Percentiles rank a stretch among this genome's conserved stretches.
Evolutionary conservation across 192 early-diverging fungal species (phyloP).

Genomic region (Coemansia guatemalensis): DNA sequence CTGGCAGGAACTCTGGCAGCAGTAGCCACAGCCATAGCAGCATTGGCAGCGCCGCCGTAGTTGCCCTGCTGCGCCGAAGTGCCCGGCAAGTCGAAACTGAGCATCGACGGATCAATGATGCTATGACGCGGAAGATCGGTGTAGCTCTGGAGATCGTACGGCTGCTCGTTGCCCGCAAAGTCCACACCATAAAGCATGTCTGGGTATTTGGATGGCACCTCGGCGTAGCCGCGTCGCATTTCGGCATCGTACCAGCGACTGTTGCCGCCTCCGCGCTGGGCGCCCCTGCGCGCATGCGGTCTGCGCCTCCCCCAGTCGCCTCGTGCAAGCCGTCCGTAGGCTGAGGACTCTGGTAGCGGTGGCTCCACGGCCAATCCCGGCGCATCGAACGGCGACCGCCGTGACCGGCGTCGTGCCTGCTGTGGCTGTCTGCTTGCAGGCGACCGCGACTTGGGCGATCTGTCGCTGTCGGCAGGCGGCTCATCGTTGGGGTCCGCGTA

Average conservation of each 20-base stretch:
- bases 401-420: not conserved
- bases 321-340: too few species aligned
- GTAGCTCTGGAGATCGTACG: slow-evolving; percentile 35
- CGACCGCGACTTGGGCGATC: not conserved
- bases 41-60: slow-evolving; percentile 10
- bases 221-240: slow-evolving; percentile 17
- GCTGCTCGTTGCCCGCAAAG: slow-evolving; percentile 15
- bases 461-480: slow-evolving; percentile 1
- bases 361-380: too few species aligned
- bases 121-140: slow-evolving; percentile 49
- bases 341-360: too few species aligned
- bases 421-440: not conserved
- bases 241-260: slow-evolving; percentile 17
- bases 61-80: slow-evolving; percentile 11
- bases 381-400: too few species aligned
- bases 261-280: slow-evolving; percentile 1
- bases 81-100: slow-evolving; percentile 43
- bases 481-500: slow-evolving; percentile 23
- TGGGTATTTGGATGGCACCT: slow-evolving; percentile 11
- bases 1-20: not conserved
- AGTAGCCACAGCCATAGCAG: not conserved
- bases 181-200: slow-evolving; percentile 22
- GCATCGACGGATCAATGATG: slow-evolving; percentile 53
- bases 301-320: not conserved
- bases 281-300: not conserved